Percentiles rank a stretch among this genome's conserved stretches.
Evolutionary conservation across 2,329 filamentous ascomycete genomes (phyloP).

Genomic region (Aspergillus clavatus): DNA sequence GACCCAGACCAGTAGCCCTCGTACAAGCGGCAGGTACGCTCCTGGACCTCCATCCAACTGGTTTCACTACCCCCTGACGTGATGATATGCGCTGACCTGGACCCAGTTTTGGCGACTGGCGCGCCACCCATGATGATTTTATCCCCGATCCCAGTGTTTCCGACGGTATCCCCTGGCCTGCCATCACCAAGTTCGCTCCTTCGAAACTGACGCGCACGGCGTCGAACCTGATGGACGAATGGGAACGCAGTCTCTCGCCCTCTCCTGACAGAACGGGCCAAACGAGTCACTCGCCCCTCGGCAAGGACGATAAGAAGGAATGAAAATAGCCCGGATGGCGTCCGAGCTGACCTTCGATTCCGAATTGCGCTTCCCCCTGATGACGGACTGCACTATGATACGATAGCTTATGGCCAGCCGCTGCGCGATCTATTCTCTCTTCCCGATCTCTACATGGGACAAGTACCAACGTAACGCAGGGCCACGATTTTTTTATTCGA

Average conservation of each 20-base stretch:
- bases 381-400: slow-evolving; percentile 15
- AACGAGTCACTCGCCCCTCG: slow-evolving; percentile 14
- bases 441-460: slow-evolving; percentile 15
- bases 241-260: slow-evolving; percentile 72
- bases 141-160: slow-evolving; percentile 29
- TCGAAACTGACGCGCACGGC: slow-evolving; percentile 76
- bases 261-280: slow-evolving; percentile 31
- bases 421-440: slow-evolving; percentile 8
- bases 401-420: slow-evolving; percentile 12
- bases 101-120: slow-evolving; percentile 37
- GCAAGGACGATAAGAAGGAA: slow-evolving; percentile 31
- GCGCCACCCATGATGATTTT: slow-evolving; percentile 21
- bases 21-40: slow-evolving; percentile 51
- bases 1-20: slow-evolving; percentile 46
- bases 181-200: slow-evolving; percentile 66
- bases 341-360: slow-evolving; percentile 1
- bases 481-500: slow-evolving; percentile 28
- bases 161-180: slow-evolving; percentile 57
- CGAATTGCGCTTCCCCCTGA: slow-evolving; percentile 2
- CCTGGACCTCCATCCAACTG: slow-evolving; percentile 20
- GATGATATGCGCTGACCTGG: slow-evolving; percentile 25
- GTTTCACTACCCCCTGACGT: not conserved
- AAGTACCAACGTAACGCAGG: slow-evolving; percentile 29
- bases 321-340: slow-evolving; percentile 11
- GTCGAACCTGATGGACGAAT: slow-evolving; percentile 82